Conservation (phyloP, 2,329 filamentous ascomycete species). For the Coniochaeta sp. region DNA sequence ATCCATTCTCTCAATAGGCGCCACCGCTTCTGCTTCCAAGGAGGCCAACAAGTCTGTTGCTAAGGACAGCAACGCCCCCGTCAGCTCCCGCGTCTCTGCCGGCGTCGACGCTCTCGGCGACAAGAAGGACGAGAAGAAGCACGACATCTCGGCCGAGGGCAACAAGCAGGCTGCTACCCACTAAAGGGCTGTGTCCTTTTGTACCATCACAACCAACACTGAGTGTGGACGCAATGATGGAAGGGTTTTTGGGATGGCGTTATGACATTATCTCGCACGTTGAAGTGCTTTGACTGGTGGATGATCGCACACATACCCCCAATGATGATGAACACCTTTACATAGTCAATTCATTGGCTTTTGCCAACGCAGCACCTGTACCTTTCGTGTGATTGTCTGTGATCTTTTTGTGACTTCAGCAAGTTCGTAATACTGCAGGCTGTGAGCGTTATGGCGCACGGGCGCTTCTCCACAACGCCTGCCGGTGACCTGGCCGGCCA, state of each 20-base stretch:
- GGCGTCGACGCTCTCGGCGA: conserved; percentile 24
- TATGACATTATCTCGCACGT: neutral
- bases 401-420: neutral
- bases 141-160: conserved; percentile 25
- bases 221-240: neutral
- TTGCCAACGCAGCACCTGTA: neutral
- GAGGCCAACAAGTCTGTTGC: conserved; percentile 53
- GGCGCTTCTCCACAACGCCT: neutral
- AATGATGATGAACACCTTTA: neutral
- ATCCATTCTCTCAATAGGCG: conserved; percentile 17
- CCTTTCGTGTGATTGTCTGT: neutral
- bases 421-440: no score
- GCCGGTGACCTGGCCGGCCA: neutral
- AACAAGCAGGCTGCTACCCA: conserved; percentile 30
- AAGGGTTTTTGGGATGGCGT: conserved; percentile 3
- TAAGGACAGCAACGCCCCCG: conserved; percentile 41
- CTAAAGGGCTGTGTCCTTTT: conserved; percentile 17
- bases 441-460: neutral
- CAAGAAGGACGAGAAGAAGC: conserved; percentile 22
- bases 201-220: conserved; percentile 2
- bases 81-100: conserved; percentile 30
- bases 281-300: neutral
- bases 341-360: neutral
- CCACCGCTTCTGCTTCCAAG: conserved; percentile 38
- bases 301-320: neutral